Conservation (phyloP, 2,329 filamentous ascomycete genomes). For the Pleomassaria siparia region DNA sequence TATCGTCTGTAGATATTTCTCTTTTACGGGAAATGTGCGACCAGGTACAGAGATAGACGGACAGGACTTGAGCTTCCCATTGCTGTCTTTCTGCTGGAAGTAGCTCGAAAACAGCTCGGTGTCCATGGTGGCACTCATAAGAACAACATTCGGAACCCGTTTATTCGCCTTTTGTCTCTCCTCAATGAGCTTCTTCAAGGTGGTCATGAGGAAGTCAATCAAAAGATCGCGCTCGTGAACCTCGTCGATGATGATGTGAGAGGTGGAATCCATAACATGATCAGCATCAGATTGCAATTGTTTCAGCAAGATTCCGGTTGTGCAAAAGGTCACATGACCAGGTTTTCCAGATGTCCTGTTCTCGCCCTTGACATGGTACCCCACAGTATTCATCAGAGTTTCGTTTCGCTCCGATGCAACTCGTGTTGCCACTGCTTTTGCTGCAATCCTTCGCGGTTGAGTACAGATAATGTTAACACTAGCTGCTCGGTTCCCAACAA, state of each 20-base stretch:
- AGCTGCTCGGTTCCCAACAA: not conserved
- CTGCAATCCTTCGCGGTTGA: constrained; percentile 1
- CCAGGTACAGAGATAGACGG: not conserved
- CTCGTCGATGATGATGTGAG: constrained; percentile 1
- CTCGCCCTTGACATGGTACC: constrained; percentile 1
- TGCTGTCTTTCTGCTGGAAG: not conserved
- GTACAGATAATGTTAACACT: not conserved
- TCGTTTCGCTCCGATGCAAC: not conserved
- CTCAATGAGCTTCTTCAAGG: not conserved
- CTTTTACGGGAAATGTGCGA: not conserved
- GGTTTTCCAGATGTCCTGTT: not conserved
- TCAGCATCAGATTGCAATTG: not conserved
- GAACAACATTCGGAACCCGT: not conserved
- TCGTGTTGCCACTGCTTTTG: not conserved
- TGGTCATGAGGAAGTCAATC: constrained; percentile 1
- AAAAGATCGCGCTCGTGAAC: constrained; percentile 1
- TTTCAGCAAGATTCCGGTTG: not conserved
- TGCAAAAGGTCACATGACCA: not conserved
- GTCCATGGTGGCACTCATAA: constrained; percentile 2
- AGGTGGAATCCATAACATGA: not conserved
- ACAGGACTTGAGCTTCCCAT: not conserved
- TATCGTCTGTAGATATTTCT: not conserved
- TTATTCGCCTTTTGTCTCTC: not conserved
- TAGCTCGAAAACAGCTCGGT: not conserved
- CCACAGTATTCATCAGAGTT: not conserved